Evolutionary conservation across 73 alveolate species (phyloP).

Genomic region (Paramecium tetraurelia): DNA sequence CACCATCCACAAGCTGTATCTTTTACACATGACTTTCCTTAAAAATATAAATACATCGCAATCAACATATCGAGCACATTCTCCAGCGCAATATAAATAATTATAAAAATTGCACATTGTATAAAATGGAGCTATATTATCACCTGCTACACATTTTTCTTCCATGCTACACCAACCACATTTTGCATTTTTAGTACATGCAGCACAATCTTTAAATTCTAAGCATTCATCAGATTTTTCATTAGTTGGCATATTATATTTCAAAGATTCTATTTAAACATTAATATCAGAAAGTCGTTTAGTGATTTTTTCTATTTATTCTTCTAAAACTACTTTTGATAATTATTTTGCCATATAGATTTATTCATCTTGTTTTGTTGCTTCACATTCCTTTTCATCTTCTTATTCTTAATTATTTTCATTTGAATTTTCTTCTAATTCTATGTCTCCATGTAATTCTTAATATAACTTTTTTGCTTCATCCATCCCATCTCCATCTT

Average conservation of each 20-base stretch:
- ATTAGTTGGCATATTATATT: slow-evolving; percentile 48
- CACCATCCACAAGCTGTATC: slow-evolving; percentile 55
- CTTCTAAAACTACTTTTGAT: slow-evolving; percentile 44
- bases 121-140: slow-evolving; percentile 60
- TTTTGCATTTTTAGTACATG: slow-evolving; percentile 57
- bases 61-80: slow-evolving; percentile 60
- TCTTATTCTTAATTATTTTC: neutral
- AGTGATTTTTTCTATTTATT: slow-evolving; percentile 37
- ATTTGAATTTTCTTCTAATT: neutral
- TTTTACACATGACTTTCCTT: slow-evolving; percentile 13
- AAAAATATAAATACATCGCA: slow-evolving; percentile 44
- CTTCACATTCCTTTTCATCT: neutral
- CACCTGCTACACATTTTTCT: slow-evolving; percentile 62
- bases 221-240: slow-evolving; percentile 34
- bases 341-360: slow-evolving; percentile 31
- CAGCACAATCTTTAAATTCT: slow-evolving; percentile 39
- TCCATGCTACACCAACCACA: slow-evolving; percentile 65
- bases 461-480: neutral
- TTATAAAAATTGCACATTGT: slow-evolving; percentile 60
- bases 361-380: slow-evolving; percentile 49
- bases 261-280: neutral
- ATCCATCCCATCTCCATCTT: slow-evolving; percentile 44
- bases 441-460: slow-evolving; percentile 39
- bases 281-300: neutral
- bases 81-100: slow-evolving; percentile 61